A percentile compares a stretch with the other conserved stretches of the same genome.
These are phyloP conservation scores for Scheffersomyces stipitis DNA, from an alignment of 805 yeast species.

Conservation along the genomic window DNA sequence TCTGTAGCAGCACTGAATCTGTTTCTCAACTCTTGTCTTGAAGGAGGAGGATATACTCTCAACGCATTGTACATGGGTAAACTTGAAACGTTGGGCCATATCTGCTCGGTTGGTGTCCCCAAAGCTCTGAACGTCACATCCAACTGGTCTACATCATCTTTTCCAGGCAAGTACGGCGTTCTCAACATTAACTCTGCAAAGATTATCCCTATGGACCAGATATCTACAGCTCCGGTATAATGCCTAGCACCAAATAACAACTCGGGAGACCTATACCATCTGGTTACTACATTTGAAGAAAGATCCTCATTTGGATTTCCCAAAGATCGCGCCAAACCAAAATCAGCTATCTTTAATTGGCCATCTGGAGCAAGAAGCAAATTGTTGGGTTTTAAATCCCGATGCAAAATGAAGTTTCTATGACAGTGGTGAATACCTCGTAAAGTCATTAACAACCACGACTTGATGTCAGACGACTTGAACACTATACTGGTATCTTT, in stretches of 20 bases:
- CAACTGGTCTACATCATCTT: conserved; percentile 83
- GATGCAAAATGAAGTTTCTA: conserved; percentile 82
- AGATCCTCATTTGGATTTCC: conserved; percentile 72
- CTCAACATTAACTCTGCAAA: conserved; percentile 96
- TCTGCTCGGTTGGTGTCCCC: conserved; percentile 92
- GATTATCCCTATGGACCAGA: conserved; percentile 55
- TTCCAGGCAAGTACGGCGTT: conserved; percentile 93
- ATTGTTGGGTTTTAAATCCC: conserved; percentile 93
- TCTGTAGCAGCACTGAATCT: conserved; percentile 91
- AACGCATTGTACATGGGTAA: conserved; percentile 76
- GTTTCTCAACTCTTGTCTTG: conserved; percentile 73
- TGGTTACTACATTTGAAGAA: conserved; percentile 92
- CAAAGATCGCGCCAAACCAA: conserved; percentile 87
- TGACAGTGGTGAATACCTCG: conserved; percentile 97
- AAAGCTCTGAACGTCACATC: conserved; percentile 93
- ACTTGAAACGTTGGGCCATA: conserved; percentile 86
- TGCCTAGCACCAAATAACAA: conserved; percentile 45
- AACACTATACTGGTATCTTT: conserved; percentile 77
- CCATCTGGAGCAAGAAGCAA: conserved; percentile 85
- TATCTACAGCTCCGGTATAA: conserved; percentile 44
- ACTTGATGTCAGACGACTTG: conserved; percentile 81
- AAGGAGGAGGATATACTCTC: conserved; percentile 79
- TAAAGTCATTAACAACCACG: conserved; percentile 93
- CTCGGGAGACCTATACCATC: conserved; percentile 93
- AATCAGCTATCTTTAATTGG: conserved; percentile 91